Evolutionary conservation across 768 basidiomycete genomes (phyloP).

Genomic region (Psilocybe cyanescens): DNA sequence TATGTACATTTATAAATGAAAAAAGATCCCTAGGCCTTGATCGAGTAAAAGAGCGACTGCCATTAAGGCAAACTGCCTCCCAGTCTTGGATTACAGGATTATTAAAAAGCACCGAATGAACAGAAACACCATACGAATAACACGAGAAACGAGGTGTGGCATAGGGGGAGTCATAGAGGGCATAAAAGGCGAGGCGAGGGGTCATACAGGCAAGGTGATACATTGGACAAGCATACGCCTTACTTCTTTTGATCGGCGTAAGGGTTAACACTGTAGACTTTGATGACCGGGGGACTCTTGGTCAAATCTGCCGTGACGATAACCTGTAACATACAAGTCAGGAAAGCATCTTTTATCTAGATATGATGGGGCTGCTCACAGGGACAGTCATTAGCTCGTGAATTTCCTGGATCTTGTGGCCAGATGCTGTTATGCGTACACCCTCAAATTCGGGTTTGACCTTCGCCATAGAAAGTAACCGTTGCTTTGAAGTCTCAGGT

Average conservation of each 20-base stretch:
- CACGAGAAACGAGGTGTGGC: conserved; percentile 22
- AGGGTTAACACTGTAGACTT: conserved; percentile 95
- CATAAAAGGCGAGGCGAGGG: conserved; percentile 2
- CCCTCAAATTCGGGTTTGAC: conserved; percentile 84
- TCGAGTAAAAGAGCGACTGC: conserved; percentile 11
- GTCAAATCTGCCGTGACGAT: conserved; percentile 95
- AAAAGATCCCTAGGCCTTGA: background rate
- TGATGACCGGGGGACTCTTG: conserved; percentile 96
- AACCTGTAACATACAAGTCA: conserved; percentile 51
- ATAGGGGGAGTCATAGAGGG: conserved; percentile 13
- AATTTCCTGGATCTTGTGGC: conserved; percentile 97
- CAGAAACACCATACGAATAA: conserved; percentile 27
- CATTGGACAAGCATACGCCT: background rate
- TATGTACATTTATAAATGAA: conserved; percentile 12
- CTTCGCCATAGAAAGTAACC: conserved; percentile 76
- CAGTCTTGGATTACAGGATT: conserved; percentile 17
- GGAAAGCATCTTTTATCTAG: conserved; percentile 9
- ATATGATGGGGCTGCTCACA: conserved; percentile 48
- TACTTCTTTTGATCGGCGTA: conserved; percentile 64
- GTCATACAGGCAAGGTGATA: conserved; percentile 5
- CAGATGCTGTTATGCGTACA: conserved; percentile 66
- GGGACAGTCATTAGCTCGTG: conserved; percentile 92
- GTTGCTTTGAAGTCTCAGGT: conserved; percentile 76
- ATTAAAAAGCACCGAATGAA: conserved; percentile 20
- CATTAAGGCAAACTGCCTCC: conserved; percentile 1